phyloP scores from a whole-genome alignment of 257 asterid genomes.

The Rehmannia glutinosa region DNA sequence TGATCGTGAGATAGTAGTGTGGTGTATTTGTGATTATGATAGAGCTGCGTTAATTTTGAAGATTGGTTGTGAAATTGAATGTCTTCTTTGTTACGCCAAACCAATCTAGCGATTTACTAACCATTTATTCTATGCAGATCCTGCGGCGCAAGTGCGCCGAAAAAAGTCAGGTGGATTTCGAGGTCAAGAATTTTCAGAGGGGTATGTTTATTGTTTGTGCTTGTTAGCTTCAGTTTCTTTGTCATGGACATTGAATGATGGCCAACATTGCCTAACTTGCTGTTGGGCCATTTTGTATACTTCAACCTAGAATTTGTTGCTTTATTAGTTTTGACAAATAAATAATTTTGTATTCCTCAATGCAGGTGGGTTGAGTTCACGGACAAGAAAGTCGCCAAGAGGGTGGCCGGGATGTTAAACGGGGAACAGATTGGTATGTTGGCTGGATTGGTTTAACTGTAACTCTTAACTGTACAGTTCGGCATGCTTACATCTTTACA shows the following conservation, averaged over 20 bases:
- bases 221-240: background rate
- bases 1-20: background rate
- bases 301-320: background rate
- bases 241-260: background rate
- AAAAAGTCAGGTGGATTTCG: slow-evolving; percentile 76
- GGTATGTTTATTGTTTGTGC: slow-evolving; percentile 41
- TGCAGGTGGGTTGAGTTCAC: slow-evolving; percentile 92
- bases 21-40: background rate
- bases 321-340: background rate
- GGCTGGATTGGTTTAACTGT: background rate
- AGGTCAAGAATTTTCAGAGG: slow-evolving; percentile 81
- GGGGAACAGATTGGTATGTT: slow-evolving; percentile 78
- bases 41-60: background rate
- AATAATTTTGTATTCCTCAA: background rate
- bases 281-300: background rate
- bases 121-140: slow-evolving; percentile 32
- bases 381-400: slow-evolving; percentile 78
- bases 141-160: slow-evolving; percentile 47
- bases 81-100: background rate
- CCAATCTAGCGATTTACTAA: background rate
- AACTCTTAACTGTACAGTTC: background rate
- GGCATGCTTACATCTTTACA: background rate
- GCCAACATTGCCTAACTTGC: background rate
- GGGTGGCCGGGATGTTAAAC: slow-evolving; percentile 72
- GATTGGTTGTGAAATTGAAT: background rate